A percentile compares a stretch with the other conserved stretches of the same genome.
Evolutionary conservation across 441 rosid genomes (phyloP).

Genomic region (Gossypium trilobum): DNA sequence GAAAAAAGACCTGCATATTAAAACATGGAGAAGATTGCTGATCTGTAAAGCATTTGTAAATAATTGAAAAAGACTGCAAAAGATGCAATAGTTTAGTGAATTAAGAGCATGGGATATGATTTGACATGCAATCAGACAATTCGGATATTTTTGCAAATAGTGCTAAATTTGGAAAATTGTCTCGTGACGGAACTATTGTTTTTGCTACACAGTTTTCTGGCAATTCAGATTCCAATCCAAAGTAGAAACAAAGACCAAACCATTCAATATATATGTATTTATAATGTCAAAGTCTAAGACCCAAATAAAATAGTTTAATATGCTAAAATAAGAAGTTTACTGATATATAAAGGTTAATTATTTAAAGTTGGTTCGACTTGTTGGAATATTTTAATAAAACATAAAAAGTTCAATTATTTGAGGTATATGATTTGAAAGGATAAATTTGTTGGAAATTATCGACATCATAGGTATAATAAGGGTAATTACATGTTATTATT

Average conservation of each 20-base stretch:
- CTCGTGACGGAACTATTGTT: conserved; percentile 33
- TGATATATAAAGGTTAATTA: no score
- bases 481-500: no score
- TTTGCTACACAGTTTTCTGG: conserved; percentile 20
- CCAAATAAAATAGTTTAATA: not conserved
- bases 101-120: conserved; percentile 8
- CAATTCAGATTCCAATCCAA: conserved; percentile 28
- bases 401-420: no score
- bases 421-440: no score
- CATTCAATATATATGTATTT: not conserved
- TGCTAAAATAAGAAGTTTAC: no score
- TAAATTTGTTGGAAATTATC: no score
- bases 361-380: no score
- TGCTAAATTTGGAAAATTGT: conserved; percentile 33
- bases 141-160: conserved; percentile 24
- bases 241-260: not conserved
- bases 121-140: conserved; percentile 27
- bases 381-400: no score
- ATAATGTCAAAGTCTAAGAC: not conserved
- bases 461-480: no score
- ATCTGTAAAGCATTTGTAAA: conserved; percentile 16
- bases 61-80: not conserved
- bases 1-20: not conserved
- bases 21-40: conserved; percentile 10
- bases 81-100: not conserved